These are phyloP conservation scores for Helotiales sp. DNA, from an alignment of 2,329 filamentous ascomycete species.

Conservation along the genomic window DNA sequence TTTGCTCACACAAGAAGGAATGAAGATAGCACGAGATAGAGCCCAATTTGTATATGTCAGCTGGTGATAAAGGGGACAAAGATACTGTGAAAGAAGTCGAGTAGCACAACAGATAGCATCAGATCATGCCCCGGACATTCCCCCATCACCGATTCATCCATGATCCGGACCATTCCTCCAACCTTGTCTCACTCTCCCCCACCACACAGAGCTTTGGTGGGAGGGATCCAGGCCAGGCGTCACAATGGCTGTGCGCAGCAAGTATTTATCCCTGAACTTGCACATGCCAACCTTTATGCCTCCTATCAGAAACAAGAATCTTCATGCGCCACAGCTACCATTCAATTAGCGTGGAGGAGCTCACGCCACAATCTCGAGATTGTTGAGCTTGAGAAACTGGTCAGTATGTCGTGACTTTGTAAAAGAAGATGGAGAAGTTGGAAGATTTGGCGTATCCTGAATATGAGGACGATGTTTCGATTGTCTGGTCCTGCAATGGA, in stretches of 20 bases:
- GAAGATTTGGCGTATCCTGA: no score
- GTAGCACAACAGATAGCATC: no score
- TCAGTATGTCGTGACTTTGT: neutral
- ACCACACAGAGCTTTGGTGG: conserved; percentile 1
- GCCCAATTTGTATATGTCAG: neutral
- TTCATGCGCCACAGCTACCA: conserved; percentile 7
- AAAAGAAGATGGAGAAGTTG: no score
- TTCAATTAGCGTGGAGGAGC: conserved; percentile 6
- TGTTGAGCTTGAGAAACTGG: neutral
- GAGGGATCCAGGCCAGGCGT: no score
- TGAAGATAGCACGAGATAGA: neutral
- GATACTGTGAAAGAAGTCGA: no score
- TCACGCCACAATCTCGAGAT: conserved; percentile 6
- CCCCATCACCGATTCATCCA: neutral
- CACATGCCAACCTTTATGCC: conserved; percentile 6
- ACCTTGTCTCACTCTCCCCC: neutral
- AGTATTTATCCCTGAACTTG: conserved; percentile 1
- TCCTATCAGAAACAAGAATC: conserved; percentile 4
- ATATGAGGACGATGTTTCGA: no score
- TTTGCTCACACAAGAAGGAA: no score
- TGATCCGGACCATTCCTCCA: no score
- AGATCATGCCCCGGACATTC: neutral
- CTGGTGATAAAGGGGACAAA: no score
- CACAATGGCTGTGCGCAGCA: neutral
- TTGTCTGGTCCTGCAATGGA: no score